phyloP scores from a whole-genome alignment of 192 early-diverging fungal species.

The Coemansia erecta region DNA sequence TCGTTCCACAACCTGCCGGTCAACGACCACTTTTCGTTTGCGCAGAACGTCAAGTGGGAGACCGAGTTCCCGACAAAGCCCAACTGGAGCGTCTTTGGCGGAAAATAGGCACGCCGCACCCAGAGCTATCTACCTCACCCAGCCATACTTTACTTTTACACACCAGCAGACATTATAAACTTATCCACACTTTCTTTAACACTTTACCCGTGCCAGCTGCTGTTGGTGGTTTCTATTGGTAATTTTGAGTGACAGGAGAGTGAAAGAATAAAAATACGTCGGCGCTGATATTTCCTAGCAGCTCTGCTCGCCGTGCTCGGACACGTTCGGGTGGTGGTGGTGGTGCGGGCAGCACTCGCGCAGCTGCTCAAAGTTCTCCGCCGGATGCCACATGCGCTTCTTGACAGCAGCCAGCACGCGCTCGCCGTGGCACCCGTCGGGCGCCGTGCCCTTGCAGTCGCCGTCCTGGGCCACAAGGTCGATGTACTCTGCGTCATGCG shows the following conservation, averaged over 20 bases:
- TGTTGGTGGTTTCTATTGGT: too few relatives aligned
- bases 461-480: constrained; percentile 16
- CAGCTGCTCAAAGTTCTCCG: constrained; percentile 18
- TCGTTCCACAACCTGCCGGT: constrained; percentile 54
- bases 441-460: neutral
- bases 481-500: constrained; percentile 35
- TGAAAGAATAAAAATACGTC: too few relatives aligned
- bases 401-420: constrained; percentile 1
- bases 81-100: constrained; percentile 54
- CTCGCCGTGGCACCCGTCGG: constrained; percentile 4
- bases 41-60: constrained; percentile 55
- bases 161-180: neutral
- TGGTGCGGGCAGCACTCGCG: constrained; percentile 17
- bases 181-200: too few relatives aligned
- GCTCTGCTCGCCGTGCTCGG: constrained; percentile 19
- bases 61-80: constrained; percentile 53
- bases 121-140: neutral
- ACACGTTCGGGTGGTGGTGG: constrained; percentile 18
- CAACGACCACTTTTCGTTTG: constrained; percentile 55
- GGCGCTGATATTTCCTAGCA: neutral
- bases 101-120: constrained; percentile 15
- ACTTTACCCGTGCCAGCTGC: too few relatives aligned
- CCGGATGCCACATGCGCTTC: constrained; percentile 13
- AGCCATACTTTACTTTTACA: neutral
- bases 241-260: too few relatives aligned